These are phyloP conservation scores for Candida taoyuanica DNA, from an alignment of 805 yeast species.

Conservation along the genomic window DNA sequence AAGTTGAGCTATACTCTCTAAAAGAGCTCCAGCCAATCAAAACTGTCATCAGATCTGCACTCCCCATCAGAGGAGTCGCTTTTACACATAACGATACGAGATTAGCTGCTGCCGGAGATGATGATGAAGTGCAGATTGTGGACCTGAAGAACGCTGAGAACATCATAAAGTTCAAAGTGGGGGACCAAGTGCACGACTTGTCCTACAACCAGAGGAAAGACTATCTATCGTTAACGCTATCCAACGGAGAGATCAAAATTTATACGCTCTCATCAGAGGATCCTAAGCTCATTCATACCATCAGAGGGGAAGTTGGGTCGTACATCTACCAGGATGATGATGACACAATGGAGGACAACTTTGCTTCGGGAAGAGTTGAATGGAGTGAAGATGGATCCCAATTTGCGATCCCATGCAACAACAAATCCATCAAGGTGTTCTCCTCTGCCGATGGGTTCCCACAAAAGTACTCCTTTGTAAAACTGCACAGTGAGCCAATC, in stretches of 20 bases:
- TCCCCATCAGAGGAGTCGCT: constrained; percentile 44
- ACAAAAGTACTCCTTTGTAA: constrained; percentile 19
- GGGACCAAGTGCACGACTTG: constrained; percentile 54
- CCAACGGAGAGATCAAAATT: constrained; percentile 55
- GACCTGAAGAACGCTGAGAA: constrained; percentile 31
- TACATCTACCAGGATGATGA: constrained; percentile 38
- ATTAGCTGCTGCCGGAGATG: constrained; percentile 63
- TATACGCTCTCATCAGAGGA: constrained; percentile 47
- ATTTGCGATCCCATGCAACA: constrained; percentile 62
- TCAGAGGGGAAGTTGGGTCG: constrained; percentile 36
- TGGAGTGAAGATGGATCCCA: constrained; percentile 71
- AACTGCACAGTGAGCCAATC: constrained; percentile 27
- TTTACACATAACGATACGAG: constrained; percentile 60
- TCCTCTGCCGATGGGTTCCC: constrained; percentile 15
- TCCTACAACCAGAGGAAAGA: constrained; percentile 57
- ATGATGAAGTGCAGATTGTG: constrained; percentile 47
- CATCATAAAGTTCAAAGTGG: constrained; percentile 32
- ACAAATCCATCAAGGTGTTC: constrained; percentile 43
- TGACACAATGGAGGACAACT: constrained; percentile 33
- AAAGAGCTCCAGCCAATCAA: constrained; percentile 6
- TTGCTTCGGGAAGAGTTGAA: constrained; percentile 48
- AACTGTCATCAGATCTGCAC: constrained; percentile 22
- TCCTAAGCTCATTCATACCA: constrained; percentile 46
- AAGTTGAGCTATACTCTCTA: constrained; percentile 24
- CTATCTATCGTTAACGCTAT: constrained; percentile 49